These are phyloP conservation scores for Cryptococcus depauperatus DNA, from an alignment of 1,284 basidiomycete genomes.

Conservation along the genomic window DNA sequence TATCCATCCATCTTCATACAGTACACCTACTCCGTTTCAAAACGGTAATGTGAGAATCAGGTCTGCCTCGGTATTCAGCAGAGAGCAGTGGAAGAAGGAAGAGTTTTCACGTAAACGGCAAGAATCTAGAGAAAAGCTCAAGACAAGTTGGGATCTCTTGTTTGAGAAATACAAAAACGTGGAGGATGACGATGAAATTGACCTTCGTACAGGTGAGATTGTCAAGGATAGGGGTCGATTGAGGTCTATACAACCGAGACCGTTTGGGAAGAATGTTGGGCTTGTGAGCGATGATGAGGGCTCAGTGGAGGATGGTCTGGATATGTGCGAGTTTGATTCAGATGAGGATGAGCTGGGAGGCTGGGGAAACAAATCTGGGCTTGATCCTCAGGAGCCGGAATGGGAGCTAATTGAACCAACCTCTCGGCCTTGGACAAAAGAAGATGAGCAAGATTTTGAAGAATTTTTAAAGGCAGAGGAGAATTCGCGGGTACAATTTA, in stretches of 20 bases:
- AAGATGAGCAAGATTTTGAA: constrained; percentile 9
- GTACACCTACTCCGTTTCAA: constrained; percentile 9
- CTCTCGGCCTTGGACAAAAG: neutral
- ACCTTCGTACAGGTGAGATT: constrained; percentile 30
- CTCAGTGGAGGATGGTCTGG: constrained; percentile 1
- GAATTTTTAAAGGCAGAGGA: constrained; percentile 19
- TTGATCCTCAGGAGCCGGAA: constrained; percentile 21
- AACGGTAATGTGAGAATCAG: constrained; percentile 9
- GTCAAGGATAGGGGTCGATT: constrained; percentile 28
- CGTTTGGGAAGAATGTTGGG: constrained; percentile 18
- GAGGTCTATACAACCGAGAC: constrained; percentile 7
- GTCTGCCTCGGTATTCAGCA: constrained; percentile 10
- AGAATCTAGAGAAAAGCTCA: constrained; percentile 16
- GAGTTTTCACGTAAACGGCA: constrained; percentile 8
- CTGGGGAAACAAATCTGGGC: constrained; percentile 29
- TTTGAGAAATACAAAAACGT: constrained; percentile 34
- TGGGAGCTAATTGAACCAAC: neutral
- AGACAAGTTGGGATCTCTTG: constrained; percentile 31
- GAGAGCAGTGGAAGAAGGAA: constrained; percentile 2
- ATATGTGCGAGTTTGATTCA: constrained; percentile 15
- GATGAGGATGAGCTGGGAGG: constrained; percentile 35
- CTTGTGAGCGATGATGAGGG: constrained; percentile 10
- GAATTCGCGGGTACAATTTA: constrained; percentile 3
- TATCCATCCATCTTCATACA: neutral
- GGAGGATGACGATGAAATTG: constrained; percentile 45